Evolutionary conservation across 495 filamentous ascomycete genomes (phyloP), one percentile per base, ranked within the genome.

Genomic region (Parachaetomium inaequale): DNA sequence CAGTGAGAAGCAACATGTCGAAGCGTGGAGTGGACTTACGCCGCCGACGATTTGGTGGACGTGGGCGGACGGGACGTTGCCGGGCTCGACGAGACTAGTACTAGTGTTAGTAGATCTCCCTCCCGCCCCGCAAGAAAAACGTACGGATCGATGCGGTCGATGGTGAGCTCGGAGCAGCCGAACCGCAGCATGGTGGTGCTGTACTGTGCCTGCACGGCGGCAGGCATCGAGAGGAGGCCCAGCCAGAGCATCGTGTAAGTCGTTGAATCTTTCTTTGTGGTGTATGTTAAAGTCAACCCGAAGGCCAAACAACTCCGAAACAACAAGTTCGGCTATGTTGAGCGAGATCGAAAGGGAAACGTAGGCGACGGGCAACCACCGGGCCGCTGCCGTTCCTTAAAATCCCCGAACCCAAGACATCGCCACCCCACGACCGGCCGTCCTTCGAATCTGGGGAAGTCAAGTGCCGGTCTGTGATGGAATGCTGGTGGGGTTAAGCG

Each of bases 31-130:
- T 3, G 2, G 11, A 61, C 61, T 21, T 58, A 69, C 67, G 23
- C 78, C 77, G 19, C 78, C 77, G 11, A 79, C 77, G 26, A 81
- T 75, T 52, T 82, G 79, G 51, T 81, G 79, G 15, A 76, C 73
- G 59, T 78, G 76, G 0, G 73, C 55, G 0, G 73, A 76, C 4
- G 76, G 76, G 58, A 76, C 62, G 51, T 54, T 38, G 5, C 76
- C 74, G 3, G 76, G 76, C 55, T 78, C 74, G 45, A 78, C 74
- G 12, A 78, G 71, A 25, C 66, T 68, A 2, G 15, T 17, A 17
- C 8, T 0, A 4, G 6, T 21, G 25, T 51, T 38, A 53, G 32
- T 5, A n/a, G 11, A 14, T 4, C 6, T 15, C 1, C 17, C 12
- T 17, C 3, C 11, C 5, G 7, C 7, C 3, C n/a, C 8, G 8